Base-by-base conservation (phyloP, 495 filamentous ascomycete species). In the Opeltia flavorubescens region DNA sequence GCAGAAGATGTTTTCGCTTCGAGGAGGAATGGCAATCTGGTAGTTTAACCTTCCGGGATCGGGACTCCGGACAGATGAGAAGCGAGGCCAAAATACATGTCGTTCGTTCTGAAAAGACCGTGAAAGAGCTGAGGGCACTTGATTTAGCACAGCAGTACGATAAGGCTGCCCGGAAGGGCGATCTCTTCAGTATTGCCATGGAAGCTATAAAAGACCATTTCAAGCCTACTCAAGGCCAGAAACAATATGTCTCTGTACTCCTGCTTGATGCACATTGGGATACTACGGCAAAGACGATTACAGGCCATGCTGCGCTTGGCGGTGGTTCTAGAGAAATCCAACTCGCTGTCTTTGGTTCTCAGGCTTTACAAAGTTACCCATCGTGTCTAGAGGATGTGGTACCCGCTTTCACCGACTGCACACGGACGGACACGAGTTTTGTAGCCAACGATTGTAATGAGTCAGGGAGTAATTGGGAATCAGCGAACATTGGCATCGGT, bases 21-120 rank as follows among this genome's bases (percentile, higher is more conserved):
- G 89, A 95, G 46, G 89, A 95, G 60, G 85, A 89, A 54, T 95
- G 89, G 89, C 83, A 86, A 47, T 75, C 76, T 0, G 86, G 86
- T 13, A 82, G 80, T 12, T 68, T 84, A 40, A 86, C 79, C 33
- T 71, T 72, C 50, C 75, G 82, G 27, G 88, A 95, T 62, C 64
- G 65, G 42, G 70, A 80, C 20, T 67, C 60, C 18, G 78, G 75
- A 3, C 74, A 76, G 26, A 83, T 89, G 79, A 80, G 89, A 46
- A 94, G 84, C 51, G 87, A 94, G 59, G 86, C 86, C 3, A 87
- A 85, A 52, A 69, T 95, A 26, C 88, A 95, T 58, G 64, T 95
- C 42, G 74, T 95, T 44, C 72, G 86, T 48, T 74, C 71, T 3
- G 76, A 83, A n/a, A 85, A 89, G 64, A 94, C 88, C 2, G 72